Evolutionary conservation across 2,329 filamentous ascomycete species (phyloP), one percentile per base, ranked within the genome.

Genomic region (Aspergillus cejpii): DNA sequence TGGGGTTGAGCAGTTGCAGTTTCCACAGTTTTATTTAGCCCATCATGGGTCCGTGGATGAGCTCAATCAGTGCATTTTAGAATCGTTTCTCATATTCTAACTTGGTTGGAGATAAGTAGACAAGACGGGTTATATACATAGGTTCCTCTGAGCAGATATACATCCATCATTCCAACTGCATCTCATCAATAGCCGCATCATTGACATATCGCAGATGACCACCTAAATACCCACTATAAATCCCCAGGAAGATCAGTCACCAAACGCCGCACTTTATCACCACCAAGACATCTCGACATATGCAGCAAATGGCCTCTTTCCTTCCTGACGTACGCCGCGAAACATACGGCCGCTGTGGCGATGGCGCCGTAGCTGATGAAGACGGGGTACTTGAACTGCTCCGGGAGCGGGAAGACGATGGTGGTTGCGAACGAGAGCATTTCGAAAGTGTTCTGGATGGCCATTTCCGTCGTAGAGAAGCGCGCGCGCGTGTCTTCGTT

Each of bases 381-480:
- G 0, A 79, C 75, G 0, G 84, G 83, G 58, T 76, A 81, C 44
- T 70, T 70, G 59, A 89, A 89, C 54, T 85, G 74, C 3, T 76
- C 72, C 0, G 84, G 84, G 0, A 68, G 66, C 1, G 77, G 72
- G 49, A 82, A 87, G 3, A 82, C 58, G 47, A 87, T 80, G 0
- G 85, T 89, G 0, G 75, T 74, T 0, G 73, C 73, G 57, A 80
- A 88, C 0, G 83, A 81, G 1, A 81, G 62, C 38, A 88, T 72
- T 61, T 89, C 84, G 49, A 87, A 87, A 0, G 77, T 52, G 49
- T 81, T 88, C 59, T 89, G 85, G 29, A 81, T 73, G 0, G 80
- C 75, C 6, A 80, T 76, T 61, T 90, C 85, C 6, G 80, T 75
- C 0, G 82, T 71, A 0, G 84, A 87, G 53, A 90, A 89, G 0